phyloP scores from a whole-genome alignment of 805 yeast genomes.

The Kazachstania taianensis region DNA sequence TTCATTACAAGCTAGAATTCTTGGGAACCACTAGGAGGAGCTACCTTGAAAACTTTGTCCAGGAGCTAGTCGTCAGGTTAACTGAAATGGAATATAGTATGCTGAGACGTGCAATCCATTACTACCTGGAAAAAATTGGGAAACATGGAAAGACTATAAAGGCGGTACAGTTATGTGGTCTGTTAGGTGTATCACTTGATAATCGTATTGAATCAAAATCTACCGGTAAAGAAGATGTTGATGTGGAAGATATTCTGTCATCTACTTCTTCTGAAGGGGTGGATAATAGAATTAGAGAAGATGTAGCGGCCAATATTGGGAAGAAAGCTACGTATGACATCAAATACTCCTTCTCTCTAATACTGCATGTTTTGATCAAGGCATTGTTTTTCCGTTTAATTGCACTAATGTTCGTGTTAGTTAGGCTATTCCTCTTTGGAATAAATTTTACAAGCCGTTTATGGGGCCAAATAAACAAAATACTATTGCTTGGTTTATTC shows the following conservation, averaged over 20 bases:
- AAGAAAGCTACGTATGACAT: slow-evolving; percentile 8
- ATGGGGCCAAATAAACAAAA: slow-evolving; percentile 25
- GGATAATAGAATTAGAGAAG: neutral
- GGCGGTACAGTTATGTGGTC: slow-evolving; percentile 57
- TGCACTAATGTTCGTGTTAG: slow-evolving; percentile 7
- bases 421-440: slow-evolving; percentile 7
- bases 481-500: slow-evolving; percentile 33
- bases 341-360: slow-evolving; percentile 6
- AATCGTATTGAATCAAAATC: too few species aligned
- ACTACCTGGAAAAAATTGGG: slow-evolving; percentile 29
- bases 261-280: neutral
- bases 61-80: slow-evolving; percentile 3
- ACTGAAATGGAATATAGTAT: slow-evolving; percentile 8
- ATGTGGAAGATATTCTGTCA: neutral
- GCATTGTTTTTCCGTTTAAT: slow-evolving; percentile 5
- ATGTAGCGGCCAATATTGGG: slow-evolving; percentile 3
- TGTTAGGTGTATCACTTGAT: slow-evolving; percentile 34
- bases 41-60: slow-evolving; percentile 8
- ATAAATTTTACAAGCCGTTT: slow-evolving; percentile 2
- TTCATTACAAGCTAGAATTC: slow-evolving; percentile 11
- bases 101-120: slow-evolving; percentile 11
- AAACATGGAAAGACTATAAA: slow-evolving; percentile 34
- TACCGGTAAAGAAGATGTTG: slow-evolving; percentile 1
- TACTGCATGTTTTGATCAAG: slow-evolving; percentile 8
- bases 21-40: slow-evolving; percentile 3